Conservation (phyloP, 176 grass and related monocot species). For the Musa itinerans region DNA sequence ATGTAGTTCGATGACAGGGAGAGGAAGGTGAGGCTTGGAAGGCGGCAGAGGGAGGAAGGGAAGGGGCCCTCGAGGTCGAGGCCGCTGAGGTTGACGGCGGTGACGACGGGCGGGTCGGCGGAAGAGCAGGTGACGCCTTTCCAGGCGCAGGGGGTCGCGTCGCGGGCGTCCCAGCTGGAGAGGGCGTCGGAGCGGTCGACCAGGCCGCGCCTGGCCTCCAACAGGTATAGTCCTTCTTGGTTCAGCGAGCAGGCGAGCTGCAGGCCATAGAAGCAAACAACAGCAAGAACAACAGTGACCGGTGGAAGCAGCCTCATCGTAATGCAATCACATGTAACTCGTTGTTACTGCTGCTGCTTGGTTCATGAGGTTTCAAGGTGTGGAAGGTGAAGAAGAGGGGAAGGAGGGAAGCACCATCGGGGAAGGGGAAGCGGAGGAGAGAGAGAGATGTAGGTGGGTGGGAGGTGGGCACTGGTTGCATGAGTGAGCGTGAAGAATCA, state of each 20-base stretch:
- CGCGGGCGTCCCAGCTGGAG: slow-evolving; percentile 32
- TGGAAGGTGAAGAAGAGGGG: slow-evolving; percentile 1
- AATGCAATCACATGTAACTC: not conserved
- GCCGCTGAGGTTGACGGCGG: slow-evolving; percentile 19
- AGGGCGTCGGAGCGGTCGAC: slow-evolving; percentile 4
- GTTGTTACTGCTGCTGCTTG: not conserved
- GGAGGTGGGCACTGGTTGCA: no score
- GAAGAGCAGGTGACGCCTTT: slow-evolving; percentile 41
- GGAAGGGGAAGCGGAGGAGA: not conserved
- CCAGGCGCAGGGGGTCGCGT: slow-evolving; percentile 63
- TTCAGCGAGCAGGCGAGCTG: slow-evolving; percentile 4
- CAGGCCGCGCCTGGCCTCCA: slow-evolving; percentile 54
- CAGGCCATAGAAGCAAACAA: not conserved
- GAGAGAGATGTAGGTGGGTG: no score
- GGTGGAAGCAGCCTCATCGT: not conserved
- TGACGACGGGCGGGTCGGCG: slow-evolving; percentile 4
- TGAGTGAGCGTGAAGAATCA: no score
- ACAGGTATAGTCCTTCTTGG: slow-evolving; percentile 48
- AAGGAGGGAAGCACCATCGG: no score
- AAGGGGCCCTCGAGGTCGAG: slow-evolving; percentile 43
- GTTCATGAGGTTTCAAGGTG: not conserved
- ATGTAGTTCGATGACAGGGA: slow-evolving; percentile 52
- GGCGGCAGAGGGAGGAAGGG: slow-evolving; percentile 54
- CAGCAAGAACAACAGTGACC: slow-evolving; percentile 1
- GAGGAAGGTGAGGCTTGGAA: slow-evolving; percentile 40